Evolutionary conservation across 768 basidiomycete genomes (phyloP), one percentile per base, ranked within the genome.

Genomic region (Boletus patriciae): DNA sequence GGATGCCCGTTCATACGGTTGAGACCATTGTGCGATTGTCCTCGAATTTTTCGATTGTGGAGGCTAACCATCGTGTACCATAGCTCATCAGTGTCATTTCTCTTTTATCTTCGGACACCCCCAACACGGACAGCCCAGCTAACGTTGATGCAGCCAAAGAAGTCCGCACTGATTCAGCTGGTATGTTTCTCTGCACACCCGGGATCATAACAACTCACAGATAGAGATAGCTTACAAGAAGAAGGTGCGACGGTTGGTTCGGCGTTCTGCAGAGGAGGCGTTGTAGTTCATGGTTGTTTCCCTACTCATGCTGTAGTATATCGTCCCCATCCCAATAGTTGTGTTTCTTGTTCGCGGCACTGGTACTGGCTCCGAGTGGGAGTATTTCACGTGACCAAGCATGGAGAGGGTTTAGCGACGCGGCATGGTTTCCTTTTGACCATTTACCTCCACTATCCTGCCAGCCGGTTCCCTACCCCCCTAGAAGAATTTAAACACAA

Each of bases 31-130:
- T 98, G 63, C 70, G 80, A 72, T 19, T 9, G 16, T 29, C 37
- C 3, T 36, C 29, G 21, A 31, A 57, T 46, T 18, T 16, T 4
- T n/a, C 11, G 8, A 23, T 23, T 2, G 31, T 19, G 10, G 15
- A 16, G 4, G 29, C 54, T 60, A 37, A 67, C 23, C 25, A 13
- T 36, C 27, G 7, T 50, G 42, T n/a, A 12, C 49, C 47, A 16
- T 64, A 99, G 96, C 87, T 98, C 59, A 73, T 99, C 67, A 95
- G 92, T 66, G 96, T 98, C 61, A 98, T 98, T 62, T 98, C 95
- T 15, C 83, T 99, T 8, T 76, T 99, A 41, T 97, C 94, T 16
- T 91, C 92, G 53, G 92, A 98, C 67, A 85, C 79, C 37, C 95
- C 95, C 19, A 94, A 94, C 74, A 80, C 87, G 58, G 92, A 94